Evolutionary conservation across 768 basidiomycete genomes (phyloP).

Genomic region (Cubamyces lactineus): DNA sequence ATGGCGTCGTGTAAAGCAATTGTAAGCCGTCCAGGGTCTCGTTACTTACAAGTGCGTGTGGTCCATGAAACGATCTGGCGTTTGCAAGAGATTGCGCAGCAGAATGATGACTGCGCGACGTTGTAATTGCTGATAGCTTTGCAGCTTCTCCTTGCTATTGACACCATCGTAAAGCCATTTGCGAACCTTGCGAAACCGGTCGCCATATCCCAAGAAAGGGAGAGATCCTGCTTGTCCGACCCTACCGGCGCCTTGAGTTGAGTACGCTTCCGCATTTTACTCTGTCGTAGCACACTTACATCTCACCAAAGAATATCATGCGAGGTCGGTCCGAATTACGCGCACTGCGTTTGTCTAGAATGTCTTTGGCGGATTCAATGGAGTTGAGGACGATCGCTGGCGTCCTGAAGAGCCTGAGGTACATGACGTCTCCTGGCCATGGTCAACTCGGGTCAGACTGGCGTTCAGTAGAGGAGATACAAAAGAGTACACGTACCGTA

Average conservation of each 20-base stretch:
- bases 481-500: background rate
- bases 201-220: constrained; percentile 6
- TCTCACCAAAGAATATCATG: constrained; percentile 21
- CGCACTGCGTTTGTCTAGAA: constrained; percentile 32
- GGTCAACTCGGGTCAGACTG: background rate
- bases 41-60: background rate
- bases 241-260: constrained; percentile 1
- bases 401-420: constrained; percentile 19
- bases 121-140: constrained; percentile 15
- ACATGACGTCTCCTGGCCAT: constrained; percentile 23
- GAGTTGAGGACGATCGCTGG: constrained; percentile 33
- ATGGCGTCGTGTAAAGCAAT: background rate
- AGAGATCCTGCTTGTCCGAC: constrained; percentile 16
- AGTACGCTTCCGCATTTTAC: background rate
- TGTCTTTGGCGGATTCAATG: constrained; percentile 28
- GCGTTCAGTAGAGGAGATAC: too few relatives aligned
- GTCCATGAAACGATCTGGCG: constrained; percentile 8
- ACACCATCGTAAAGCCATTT: constrained; percentile 23
- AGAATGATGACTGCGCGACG: constrained; percentile 9
- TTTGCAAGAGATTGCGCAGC: constrained; percentile 11
- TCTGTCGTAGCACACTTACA: constrained; percentile 10
- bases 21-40: too few relatives aligned
- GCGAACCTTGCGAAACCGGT: constrained; percentile 17
- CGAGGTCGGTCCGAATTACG: constrained; percentile 33
- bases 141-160: background rate